Evolutionary conservation across 2,329 filamentous ascomycete genomes (phyloP).

Genomic region (Dactylellina leptospora): DNA sequence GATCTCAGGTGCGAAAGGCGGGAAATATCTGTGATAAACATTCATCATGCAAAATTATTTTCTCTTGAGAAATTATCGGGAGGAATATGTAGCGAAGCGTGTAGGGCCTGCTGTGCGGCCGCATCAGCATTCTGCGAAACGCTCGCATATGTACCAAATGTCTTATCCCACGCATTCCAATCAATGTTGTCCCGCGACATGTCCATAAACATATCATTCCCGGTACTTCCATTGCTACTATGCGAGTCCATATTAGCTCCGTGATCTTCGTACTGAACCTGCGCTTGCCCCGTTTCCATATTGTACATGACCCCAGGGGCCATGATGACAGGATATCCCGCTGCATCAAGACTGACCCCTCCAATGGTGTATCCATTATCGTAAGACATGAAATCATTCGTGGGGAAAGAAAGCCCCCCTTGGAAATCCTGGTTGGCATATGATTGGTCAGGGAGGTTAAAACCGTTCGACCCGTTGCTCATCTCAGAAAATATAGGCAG

Average conservation of each 20-base stretch:
- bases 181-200: slow-evolving; percentile 55
- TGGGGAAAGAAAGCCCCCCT: slow-evolving; percentile 24
- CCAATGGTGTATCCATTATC: slow-evolving; percentile 49
- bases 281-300: slow-evolving; percentile 43
- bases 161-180: slow-evolving; percentile 57
- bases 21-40: too few species aligned
- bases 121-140: slow-evolving; percentile 49
- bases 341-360: slow-evolving; percentile 44
- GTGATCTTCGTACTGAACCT: slow-evolving; percentile 39
- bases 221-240: slow-evolving; percentile 22
- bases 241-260: slow-evolving; percentile 37
- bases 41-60: slow-evolving; percentile 30
- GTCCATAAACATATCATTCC: slow-evolving; percentile 54
- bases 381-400: slow-evolving; percentile 37
- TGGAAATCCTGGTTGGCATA: slow-evolving; percentile 44
- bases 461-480: slow-evolving; percentile 16
- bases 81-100: slow-evolving; percentile 26
- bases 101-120: slow-evolving; percentile 7
- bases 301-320: slow-evolving; percentile 52
- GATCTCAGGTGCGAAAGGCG: too few species aligned
- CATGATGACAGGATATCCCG: slow-evolving; percentile 45
- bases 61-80: slow-evolving; percentile 45
- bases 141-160: slow-evolving; percentile 56
- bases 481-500: slow-evolving; percentile 48
- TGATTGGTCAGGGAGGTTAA: slow-evolving; percentile 38